Evolutionary conservation across 129 eudicot genomes (phyloP), one percentile per base, ranked within the genome.

Genomic region (Flaveria sonorensis): DNA sequence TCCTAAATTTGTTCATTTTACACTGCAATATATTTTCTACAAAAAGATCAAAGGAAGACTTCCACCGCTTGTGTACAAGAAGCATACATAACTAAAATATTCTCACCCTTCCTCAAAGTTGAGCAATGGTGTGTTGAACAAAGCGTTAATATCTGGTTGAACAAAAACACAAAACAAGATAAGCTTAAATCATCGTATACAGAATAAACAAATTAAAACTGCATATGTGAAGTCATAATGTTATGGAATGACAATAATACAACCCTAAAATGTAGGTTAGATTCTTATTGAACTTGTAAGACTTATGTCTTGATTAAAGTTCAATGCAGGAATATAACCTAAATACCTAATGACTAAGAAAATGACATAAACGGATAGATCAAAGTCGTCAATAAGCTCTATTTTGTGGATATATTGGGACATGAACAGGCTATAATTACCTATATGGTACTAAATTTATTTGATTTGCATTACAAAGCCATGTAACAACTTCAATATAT

Each of bases 41-140:
- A 56, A 20, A 20, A 56, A 19, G 28, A 56, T 19, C 28, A 19
- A 51, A 19, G 13, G 11, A 56, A 56, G 28, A 19, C 26, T 24
- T 24, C 40, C 36, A 23, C 24, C 12, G 42, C 19, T 26, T 15
- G 50, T 55, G 67, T 53, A 51, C 45, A 70, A 70, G 15, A 51
- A 70, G 61, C 7, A 51, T 19, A 28, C 14, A 48, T 76, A 50
- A 43, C 43, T 14, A 69, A 76, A 43, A 52, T 10, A n/a, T 63
- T 6, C 89, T 76, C 76, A 94, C 99, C 96, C 86, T 87, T 82
- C 99, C 99, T 66, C 80, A 73, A 84, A 88, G 81, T 94, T 94
- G 77, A 87, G 79, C 99, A 91, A 46, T 86, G 89, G 42, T 83
- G 73, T 91, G 42, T 83, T 91, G 86, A 89, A 94, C 71, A 86